Conservation (phyloP, 2,329 filamentous ascomycete species). For the Penicillium occitanis region DNA sequence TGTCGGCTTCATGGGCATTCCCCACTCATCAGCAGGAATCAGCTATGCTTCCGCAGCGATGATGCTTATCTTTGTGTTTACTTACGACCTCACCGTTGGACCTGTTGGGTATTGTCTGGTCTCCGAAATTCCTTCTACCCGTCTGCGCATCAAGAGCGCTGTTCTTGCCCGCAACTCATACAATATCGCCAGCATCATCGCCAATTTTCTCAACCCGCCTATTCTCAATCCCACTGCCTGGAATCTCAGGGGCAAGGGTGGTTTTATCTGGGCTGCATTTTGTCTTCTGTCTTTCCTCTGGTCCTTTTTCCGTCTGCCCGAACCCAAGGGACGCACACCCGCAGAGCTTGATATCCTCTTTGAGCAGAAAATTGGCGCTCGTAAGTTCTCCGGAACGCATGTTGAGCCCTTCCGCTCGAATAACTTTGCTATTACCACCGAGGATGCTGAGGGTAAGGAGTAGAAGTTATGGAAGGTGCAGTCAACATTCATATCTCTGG, state of each 20-base stretch:
- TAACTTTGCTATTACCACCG: slow-evolving; percentile 12
- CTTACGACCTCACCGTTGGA: slow-evolving; percentile 57
- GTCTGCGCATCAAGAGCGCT: slow-evolving; percentile 58
- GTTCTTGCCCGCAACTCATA: slow-evolving; percentile 54
- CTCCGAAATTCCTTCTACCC: slow-evolving; percentile 55
- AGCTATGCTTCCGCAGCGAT: slow-evolving; percentile 42
- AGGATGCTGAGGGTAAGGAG: slow-evolving; percentile 9
- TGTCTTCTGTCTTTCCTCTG: slow-evolving; percentile 38
- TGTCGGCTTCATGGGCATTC: slow-evolving; percentile 29
- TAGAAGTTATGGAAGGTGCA: background rate
- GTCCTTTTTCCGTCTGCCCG: slow-evolving; percentile 44
- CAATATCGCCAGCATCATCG: slow-evolving; percentile 51
- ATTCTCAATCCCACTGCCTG: slow-evolving; percentile 37
- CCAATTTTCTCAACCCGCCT: slow-evolving; percentile 41
- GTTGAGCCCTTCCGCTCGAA: slow-evolving; percentile 36
- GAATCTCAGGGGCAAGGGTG: slow-evolving; percentile 43
- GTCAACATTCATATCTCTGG: background rate
- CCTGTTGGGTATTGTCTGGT: slow-evolving; percentile 56
- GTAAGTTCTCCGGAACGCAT: slow-evolving; percentile 25
- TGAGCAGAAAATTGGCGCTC: slow-evolving; percentile 36
- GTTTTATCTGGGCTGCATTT: slow-evolving; percentile 44
- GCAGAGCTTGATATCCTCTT: slow-evolving; percentile 48
- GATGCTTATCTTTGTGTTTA: slow-evolving; percentile 56
- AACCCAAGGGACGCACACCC: slow-evolving; percentile 43
- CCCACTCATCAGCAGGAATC: slow-evolving; percentile 22